Evolutionary conservation across 2,329 filamentous ascomycete species (phyloP), one percentile per base, ranked within the genome.

Genomic region (Aureobasidium sp.): DNA sequence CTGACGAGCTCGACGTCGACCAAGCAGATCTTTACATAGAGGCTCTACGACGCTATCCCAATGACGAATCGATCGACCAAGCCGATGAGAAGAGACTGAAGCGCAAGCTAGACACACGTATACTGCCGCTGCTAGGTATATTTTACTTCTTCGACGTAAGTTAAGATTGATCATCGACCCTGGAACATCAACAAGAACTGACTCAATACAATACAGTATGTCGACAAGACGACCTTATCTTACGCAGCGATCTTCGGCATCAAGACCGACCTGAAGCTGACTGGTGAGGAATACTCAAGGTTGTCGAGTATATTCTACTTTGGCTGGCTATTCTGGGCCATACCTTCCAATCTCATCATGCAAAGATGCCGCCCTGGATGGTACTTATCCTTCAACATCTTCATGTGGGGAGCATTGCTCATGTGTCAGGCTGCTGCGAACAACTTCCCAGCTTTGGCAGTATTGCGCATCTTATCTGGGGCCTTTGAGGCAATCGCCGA

Each of bases 401-500:
- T 84, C 69, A 73, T 84, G 70, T 85, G 80, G 81, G 80, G 80
- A 0, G 75, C 70, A 35, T 70, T 74, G 53, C 61, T 74, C 29
- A 75, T 74, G 70, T 64, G 71, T 0, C 70, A 72, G 60, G 71
- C 71, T 5, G 70, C 64, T 2, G 67, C 70, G 2, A 67, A 65
- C 48, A 81, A 79, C 63, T 85, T 85, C 65, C 73, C 74, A 2
- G 79, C 80, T 0, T 76, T 86, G 15, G 81, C 81, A n/a, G 76
- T 77, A 4, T 77, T 85, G 47, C 79, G 84, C 47, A 81, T 81
- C 29, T 74, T 86, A 5, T 78, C 82, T 2, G 84, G 83, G 33
- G 76, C 82, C 3, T 78, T 80, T 2, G 83, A 85, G 70, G 81
- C 83, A 0, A 81, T 79, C 59, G 74, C 80, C 2, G 82, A 85